A percentile compares a stretch with the other conserved stretches of the same genome.
These are phyloP conservation scores for Solanum chilense DNA, from an alignment of 257 asterid genomes.

Conservation along the genomic window DNA sequence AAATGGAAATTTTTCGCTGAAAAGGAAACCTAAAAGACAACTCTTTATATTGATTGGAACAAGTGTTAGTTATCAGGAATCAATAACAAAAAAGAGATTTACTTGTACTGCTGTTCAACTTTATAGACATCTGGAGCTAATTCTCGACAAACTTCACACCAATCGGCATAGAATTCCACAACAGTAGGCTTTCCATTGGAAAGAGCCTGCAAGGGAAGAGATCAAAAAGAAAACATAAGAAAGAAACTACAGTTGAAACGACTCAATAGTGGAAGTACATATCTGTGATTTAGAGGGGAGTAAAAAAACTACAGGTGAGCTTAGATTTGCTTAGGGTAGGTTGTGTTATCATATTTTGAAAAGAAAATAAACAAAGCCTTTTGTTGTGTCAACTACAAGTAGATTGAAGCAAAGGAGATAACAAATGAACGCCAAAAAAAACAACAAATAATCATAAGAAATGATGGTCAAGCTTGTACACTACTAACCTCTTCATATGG, in stretches of 20 bases:
- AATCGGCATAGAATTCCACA: slow-evolving; percentile 95
- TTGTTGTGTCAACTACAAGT: not conserved
- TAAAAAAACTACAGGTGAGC: not conserved
- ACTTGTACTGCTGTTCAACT: slow-evolving; percentile 80
- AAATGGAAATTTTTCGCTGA: not conserved
- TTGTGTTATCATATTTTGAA: not conserved
- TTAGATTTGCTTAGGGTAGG: not conserved
- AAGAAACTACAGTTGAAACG: not conserved
- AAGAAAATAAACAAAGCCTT: not conserved
- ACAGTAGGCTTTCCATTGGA: slow-evolving; percentile 95
- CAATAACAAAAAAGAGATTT: slow-evolving; percentile 3
- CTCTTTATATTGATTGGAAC: not conserved
- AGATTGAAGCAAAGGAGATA: not conserved
- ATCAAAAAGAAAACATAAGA: not conserved
- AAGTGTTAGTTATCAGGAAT: not conserved
- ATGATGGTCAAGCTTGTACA: not conserved
- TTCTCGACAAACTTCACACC: slow-evolving; percentile 97
- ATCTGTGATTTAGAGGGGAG: not conserved
- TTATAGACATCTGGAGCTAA: slow-evolving; percentile 85
- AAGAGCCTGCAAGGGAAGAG: slow-evolving; percentile 45
- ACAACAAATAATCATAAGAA: not conserved
- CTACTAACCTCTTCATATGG: slow-evolving; percentile 84
- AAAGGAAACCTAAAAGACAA: not conserved
- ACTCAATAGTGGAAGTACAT: not conserved
- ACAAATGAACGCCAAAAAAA: not conserved